These are phyloP conservation scores for Aspergillus ostianus DNA, from an alignment of 495 filamentous ascomycete genomes.

Conservation along the genomic window DNA sequence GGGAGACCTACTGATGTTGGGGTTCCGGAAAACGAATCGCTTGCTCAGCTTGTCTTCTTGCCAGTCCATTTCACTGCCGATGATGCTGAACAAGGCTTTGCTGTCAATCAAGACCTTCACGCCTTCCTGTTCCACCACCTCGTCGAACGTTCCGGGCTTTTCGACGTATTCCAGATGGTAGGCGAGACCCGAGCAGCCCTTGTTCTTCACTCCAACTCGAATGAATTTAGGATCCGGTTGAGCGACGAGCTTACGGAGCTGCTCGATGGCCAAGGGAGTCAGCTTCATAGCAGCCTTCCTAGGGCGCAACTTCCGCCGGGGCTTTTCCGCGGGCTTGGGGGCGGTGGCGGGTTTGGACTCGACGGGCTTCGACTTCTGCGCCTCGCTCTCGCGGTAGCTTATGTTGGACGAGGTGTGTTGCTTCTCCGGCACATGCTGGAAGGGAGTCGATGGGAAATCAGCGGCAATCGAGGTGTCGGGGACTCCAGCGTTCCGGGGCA, in stretches of 20 bases:
- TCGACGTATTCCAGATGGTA: constrained; percentile 97
- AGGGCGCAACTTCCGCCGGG: constrained; percentile 67
- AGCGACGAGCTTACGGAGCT: constrained; percentile 69
- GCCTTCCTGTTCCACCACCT: constrained; percentile 91
- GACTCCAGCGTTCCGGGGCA: constrained; percentile 63
- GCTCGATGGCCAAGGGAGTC: constrained; percentile 71
- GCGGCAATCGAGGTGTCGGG: constrained; percentile 70
- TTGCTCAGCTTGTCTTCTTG: constrained; percentile 88
- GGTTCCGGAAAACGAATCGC: constrained; percentile 92
- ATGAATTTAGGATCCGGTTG: constrained; percentile 89
- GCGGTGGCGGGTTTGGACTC: constrained; percentile 33
- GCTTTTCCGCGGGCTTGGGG: constrained; percentile 41
- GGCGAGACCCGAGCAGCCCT: constrained; percentile 93
- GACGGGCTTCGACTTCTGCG: constrained; percentile 56
- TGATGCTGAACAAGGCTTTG: constrained; percentile 95
- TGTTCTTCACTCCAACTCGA: constrained; percentile 88
- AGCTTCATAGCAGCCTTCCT: constrained; percentile 91
- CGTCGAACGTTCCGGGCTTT: constrained; percentile 81
- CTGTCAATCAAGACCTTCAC: constrained; percentile 95
- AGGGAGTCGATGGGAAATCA: constrained; percentile 31
- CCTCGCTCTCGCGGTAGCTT: constrained; percentile 59
- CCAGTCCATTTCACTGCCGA: constrained; percentile 99
- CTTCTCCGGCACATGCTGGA: constrained; percentile 23
- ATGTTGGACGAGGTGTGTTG: constrained; percentile 22
- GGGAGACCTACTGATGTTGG: constrained; percentile 86